Conservation (phyloP, 2,329 filamentous ascomycete species). For the Trichophyton rubrum region DNA sequence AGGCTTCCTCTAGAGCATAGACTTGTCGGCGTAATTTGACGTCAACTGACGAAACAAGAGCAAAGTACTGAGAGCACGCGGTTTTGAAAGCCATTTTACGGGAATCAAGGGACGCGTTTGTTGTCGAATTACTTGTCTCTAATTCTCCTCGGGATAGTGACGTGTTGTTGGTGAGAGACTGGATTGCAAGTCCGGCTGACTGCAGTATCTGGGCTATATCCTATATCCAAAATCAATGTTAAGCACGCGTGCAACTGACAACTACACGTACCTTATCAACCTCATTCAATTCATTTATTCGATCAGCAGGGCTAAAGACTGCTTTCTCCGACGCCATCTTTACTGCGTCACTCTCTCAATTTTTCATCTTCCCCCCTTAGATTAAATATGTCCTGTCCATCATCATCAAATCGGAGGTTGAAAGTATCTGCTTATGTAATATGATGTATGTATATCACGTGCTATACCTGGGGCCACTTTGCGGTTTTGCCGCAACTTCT, state of each 20-base stretch:
- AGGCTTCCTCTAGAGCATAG: conserved; percentile 67
- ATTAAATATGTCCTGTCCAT: background rate
- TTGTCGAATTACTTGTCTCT: background rate
- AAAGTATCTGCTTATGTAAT: background rate
- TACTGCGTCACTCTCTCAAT: background rate
- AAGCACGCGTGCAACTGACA: background rate
- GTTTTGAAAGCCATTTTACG: conserved; percentile 49
- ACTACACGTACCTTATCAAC: conserved; percentile 51
- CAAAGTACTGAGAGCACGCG: conserved; percentile 50
- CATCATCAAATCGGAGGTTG: background rate
- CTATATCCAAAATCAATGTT: conserved; percentile 17
- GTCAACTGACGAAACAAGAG: conserved; percentile 59
- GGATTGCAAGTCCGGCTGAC: conserved; percentile 50
- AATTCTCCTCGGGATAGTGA: conserved; percentile 20
- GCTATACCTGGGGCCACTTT: background rate
- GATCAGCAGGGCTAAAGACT: conserved; percentile 57
- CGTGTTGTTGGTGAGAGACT: conserved; percentile 46
- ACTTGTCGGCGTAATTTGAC: conserved; percentile 64
- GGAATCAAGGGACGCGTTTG: conserved; percentile 37
- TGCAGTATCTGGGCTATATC: conserved; percentile 44
- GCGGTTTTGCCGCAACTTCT: background rate
- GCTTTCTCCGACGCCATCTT: background rate
- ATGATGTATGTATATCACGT: background rate
- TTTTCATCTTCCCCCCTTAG: background rate
- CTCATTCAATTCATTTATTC: conserved; percentile 65